Evolutionary conservation across 805 yeast genomes (phyloP).

Genomic region (Danielozyma ontarioensis): DNA sequence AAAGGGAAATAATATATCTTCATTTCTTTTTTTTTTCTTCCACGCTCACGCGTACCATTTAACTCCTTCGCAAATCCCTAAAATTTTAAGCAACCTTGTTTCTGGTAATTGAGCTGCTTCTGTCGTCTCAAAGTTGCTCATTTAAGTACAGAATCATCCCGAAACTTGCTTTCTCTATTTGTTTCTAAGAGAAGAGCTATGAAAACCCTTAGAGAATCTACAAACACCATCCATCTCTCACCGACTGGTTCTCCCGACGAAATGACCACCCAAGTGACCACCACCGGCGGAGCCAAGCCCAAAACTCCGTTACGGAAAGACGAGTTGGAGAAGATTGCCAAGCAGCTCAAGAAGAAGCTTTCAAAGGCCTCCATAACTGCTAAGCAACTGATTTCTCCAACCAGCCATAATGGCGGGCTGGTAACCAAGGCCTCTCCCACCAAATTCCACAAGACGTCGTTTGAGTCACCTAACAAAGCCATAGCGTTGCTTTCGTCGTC

Average conservation of each 20-base stretch:
- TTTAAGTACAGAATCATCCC: too few relatives aligned
- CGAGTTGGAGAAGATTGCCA: conserved; percentile 41
- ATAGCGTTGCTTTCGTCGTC: conserved; percentile 23
- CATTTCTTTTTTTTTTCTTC: too few relatives aligned
- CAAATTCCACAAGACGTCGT: conserved; percentile 17
- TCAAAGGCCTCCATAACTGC: conserved; percentile 43
- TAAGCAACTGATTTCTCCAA: conserved; percentile 24
- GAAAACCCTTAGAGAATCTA: conserved; percentile 20
- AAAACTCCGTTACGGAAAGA: conserved; percentile 39
- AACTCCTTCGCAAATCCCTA: too few relatives aligned
- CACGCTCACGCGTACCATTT: too few relatives aligned
- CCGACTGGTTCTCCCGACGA: conserved; percentile 9
- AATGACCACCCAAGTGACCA: conserved; percentile 7
- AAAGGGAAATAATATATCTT: too few relatives aligned
- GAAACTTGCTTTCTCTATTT: background rate
- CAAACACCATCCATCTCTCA: conserved; percentile 12
- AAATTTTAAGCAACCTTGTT: too few relatives aligned
- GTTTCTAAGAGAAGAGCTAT: too few relatives aligned
- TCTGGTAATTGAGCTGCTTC: too few relatives aligned
- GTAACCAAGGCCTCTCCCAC: conserved; percentile 12
- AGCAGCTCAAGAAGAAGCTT: conserved; percentile 35
- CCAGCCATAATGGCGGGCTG: conserved; percentile 9
- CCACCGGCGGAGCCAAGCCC: conserved; percentile 8
- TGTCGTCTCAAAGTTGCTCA: too few relatives aligned
- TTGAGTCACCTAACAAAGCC: conserved; percentile 15